Evolutionary conservation across 2,329 filamentous ascomycete species (phyloP), one percentile per base, ranked within the genome.

Genomic region (Diaporthe sp.): DNA sequence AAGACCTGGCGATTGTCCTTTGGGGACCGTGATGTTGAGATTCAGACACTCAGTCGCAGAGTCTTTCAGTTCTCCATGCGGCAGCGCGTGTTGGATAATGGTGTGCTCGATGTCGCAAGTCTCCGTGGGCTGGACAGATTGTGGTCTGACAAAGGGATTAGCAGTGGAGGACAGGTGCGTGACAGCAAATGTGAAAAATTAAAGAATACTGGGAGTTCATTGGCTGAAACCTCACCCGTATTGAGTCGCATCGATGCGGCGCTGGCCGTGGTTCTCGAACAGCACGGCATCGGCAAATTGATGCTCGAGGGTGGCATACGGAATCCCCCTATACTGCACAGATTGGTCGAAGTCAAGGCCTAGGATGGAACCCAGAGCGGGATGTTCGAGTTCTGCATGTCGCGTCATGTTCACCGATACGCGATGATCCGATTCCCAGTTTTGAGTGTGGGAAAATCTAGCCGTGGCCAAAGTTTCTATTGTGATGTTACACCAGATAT

Each of bases 41-140:
- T 47, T 64, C 17, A 64, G 19, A 4, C 40, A 64, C 9, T 45
- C 60, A 0, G 60, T 64, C 25, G 7, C n/a, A 2, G 60, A 64
- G 60, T 64, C 60, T 33, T 45, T 30, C 8, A 64, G 9, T 1
- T 64, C 40, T n/a, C 5, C 60, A 33, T 64, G 60, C 2, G 60
- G 60, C 10, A 64, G 25, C 1, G 60, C 25, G 9, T 64, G 60
- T 13, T 64, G 60, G 12, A 64, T 64, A 8, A 64, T 45, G 0
- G 60, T 17, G 30, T 64, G 60, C 40, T 64, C 60, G 2, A 64
- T 64, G 40, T 30, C 60, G 22, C 60, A 64, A 13, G 60, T 64
- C 25, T 30, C 60, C 25, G 17, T 47, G 13, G 60, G 60, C 25
- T 64, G 60, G 17, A 64, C 28, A 8, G 25, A 13, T 2, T 64